Evolutionary conservation across 805 yeast genomes (phyloP).

Genomic region (Spathaspora gorwiae): DNA sequence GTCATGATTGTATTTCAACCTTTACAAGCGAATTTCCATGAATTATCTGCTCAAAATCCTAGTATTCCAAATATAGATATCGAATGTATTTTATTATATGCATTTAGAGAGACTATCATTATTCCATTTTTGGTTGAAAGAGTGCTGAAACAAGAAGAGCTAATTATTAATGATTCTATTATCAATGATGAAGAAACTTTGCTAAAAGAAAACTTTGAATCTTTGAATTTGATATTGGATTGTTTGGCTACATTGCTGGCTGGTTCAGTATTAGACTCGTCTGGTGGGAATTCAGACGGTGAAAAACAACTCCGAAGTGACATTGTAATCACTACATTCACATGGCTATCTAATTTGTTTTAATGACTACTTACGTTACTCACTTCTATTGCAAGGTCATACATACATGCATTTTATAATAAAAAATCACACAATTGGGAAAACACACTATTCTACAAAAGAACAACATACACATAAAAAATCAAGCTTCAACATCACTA

Average conservation of each 20-base stretch:
- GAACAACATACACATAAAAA: background rate
- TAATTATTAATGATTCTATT: no score
- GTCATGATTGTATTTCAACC: constrained; percentile 23
- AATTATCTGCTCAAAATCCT: constrained; percentile 8
- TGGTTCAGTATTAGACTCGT: background rate
- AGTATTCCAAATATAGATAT: constrained; percentile 15
- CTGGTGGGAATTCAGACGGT: constrained; percentile 14
- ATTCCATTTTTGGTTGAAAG: constrained; percentile 21
- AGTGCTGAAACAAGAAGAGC: background rate
- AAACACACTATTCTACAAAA: background rate
- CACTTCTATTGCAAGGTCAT: no score
- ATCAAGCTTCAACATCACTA: constrained; percentile 42
- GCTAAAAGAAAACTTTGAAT: background rate
- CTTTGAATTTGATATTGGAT: constrained; percentile 1
- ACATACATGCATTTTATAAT: background rate
- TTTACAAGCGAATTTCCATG: constrained; percentile 16
- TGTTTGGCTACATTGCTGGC: constrained; percentile 2
- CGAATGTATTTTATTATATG: constrained; percentile 21
- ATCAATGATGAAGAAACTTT: background rate
- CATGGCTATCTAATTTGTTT: constrained; percentile 14
- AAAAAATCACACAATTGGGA: background rate
- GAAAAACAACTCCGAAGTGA: constrained; percentile 15
- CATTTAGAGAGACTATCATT: constrained; percentile 25
- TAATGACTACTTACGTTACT: no score
- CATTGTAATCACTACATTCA: constrained; percentile 15